Base-by-base conservation (phyloP, 1,284 basidiomycete genomes). In the Phaffia rhodozyma region DNA sequence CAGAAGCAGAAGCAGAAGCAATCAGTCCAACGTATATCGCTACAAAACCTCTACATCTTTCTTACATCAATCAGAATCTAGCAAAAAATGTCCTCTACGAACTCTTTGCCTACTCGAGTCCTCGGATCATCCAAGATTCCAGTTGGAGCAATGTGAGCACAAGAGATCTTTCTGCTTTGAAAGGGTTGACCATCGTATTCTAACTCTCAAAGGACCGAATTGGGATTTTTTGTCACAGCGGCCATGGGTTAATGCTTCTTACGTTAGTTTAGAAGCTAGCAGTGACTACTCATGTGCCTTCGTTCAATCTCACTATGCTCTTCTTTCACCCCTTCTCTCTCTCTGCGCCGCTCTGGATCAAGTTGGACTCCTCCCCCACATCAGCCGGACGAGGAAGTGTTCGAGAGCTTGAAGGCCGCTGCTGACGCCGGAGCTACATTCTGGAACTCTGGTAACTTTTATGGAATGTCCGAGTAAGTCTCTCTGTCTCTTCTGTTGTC, bases 351-450 rank as follows among this genome's bases (percentile, higher is more conserved):
- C 43, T 30, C n/a, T 23, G 29, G 32, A 64, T 58, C 47, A 48
- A 57, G 6, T 25, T 58, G 38, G n/a, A 55, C 48, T 54, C 57
- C 56, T 66, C 59, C 67, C 50, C 75, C 79, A 21, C 70, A 68
- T 29, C 78, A 76, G 2, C 71, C 81, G 0, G 82, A 86, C 55
- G 80, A 82, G 60, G 75, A 80, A 23, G 79, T 79, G 13, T 85
- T 86, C 66, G 80, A 78, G 49, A 76, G 82, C 5, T 83, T 87
- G 77, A 84, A 82, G 70, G 72, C 75, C 1, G 81, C 83, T 2
- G 81, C 81, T 16, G 76, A 86, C 52, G 79, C 82, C 30, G 79
- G 81, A 0, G 74, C 78, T 51, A 84, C 70, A 16, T 72, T 76
- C 25, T 75, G 75, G 74, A 78, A 78, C 61, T 66, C 66, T 25